These are phyloP conservation scores for Cornus suecica DNA, from an alignment of 148 eudicot species.

Conservation along the genomic window DNA sequence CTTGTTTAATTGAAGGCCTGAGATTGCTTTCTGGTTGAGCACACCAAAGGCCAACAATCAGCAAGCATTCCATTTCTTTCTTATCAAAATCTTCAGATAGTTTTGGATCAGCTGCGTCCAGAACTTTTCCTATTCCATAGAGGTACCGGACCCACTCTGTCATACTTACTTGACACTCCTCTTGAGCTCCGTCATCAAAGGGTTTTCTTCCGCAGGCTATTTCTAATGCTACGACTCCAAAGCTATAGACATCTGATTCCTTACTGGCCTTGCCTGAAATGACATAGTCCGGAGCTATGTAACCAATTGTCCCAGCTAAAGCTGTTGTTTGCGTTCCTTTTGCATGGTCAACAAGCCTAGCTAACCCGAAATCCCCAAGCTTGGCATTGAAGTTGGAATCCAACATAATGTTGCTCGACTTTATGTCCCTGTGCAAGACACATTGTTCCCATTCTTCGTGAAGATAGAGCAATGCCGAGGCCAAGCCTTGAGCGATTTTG, in stretches of 20 bases:
- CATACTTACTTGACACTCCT: neutral
- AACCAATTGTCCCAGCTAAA: neutral
- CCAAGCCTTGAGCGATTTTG: slow-evolving; percentile 1
- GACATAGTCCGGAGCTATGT: neutral
- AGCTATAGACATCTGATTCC: neutral
- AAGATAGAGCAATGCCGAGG: neutral
- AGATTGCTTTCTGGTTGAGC: neutral
- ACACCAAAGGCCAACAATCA: slow-evolving; percentile 1
- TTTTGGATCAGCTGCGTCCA: neutral
- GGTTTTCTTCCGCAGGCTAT: neutral
- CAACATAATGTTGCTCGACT: neutral
- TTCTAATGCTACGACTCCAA: neutral
- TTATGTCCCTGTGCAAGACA: neutral
- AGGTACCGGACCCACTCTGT: neutral
- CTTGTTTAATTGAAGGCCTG: neutral
- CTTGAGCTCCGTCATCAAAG: neutral
- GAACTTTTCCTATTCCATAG: neutral
- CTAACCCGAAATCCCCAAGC: neutral
- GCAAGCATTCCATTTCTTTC: neutral
- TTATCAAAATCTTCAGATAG: neutral
- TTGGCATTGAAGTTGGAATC: neutral
- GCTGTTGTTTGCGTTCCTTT: neutral
- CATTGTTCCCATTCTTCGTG: neutral
- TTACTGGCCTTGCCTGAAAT: neutral
- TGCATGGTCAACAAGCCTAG: neutral